Base-by-base conservation (phyloP, 2,329 filamentous ascomycete genomes). In the Rhynchosporium secalis region DNA sequence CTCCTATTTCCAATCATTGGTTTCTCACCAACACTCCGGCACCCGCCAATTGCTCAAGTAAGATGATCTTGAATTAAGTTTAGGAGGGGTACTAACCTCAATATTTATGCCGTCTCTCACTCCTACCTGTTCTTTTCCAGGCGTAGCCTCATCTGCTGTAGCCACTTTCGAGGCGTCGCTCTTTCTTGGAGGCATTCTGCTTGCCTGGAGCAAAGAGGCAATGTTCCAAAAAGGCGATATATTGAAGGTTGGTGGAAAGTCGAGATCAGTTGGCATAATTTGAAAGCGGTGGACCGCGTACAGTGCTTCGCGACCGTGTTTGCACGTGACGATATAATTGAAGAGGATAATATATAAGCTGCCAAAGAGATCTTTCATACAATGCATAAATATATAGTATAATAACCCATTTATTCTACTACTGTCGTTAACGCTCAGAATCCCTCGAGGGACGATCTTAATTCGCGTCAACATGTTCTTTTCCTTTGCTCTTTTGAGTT, bases 141-240 rank as follows among this genome's bases (percentile, higher is more conserved):
- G 69, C 31, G 72, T 67, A 52, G 56, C 74, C 51, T 80, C 78
- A 52, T 82, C 80, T 65, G 76, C 75, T 45, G 77, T 77, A 40
- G 77, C 76, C 8, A 79, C 77, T 58, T 76, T 77, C 10, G 81
- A 79, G 48, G 76, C 77, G 68, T 84, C 82, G 66, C 79, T 81
- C 73, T 86, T 87, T 58, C 81, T 79, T 31, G 83, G 78, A 54
- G 83, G 81, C 84, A 86, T 86, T 31, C 48, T 64, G 13, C 47
- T 36, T 55, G n/a, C 12, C 13, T 45, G 41, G 45, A n/a, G 31
- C 13, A 31, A 49, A 43, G 36, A 9, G 15, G 26, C 6, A 15
- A 12, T 15, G n/a, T 45, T 40, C 31, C 26, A 15, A 45, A 15
- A 54, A 48, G 28, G 20, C 20, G 20, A 9, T 13, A 13, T 20